phyloP scores from a whole-genome alignment of 1,284 basidiomycete genomes.

The Sporisorium graminicola region DNA sequence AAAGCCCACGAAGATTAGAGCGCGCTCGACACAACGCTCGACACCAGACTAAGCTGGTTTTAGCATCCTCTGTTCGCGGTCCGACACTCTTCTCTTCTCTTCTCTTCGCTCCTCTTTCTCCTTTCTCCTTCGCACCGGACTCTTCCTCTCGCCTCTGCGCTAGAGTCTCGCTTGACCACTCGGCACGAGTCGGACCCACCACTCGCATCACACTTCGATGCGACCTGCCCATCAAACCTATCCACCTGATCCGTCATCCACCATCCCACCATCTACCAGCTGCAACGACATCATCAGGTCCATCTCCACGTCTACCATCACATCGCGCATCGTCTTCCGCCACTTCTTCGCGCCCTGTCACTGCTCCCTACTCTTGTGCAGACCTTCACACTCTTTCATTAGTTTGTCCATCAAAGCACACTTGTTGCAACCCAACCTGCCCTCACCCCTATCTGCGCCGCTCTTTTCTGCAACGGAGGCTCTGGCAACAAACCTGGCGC shows the following conservation, averaged over 20 bases:
- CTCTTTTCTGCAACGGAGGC: neutral
- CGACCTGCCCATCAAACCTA: neutral
- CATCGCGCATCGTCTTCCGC: neutral
- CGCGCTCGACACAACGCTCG: neutral
- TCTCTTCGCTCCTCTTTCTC: neutral
- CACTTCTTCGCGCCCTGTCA: neutral
- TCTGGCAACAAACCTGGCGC: neutral
- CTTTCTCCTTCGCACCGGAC: neutral
- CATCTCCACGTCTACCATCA: neutral
- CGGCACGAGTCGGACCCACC: neutral
- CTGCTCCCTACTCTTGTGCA: neutral
- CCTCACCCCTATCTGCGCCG: neutral
- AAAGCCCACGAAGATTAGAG: neutral
- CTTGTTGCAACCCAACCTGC: neutral
- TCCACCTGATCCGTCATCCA: neutral
- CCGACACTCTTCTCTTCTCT: neutral
- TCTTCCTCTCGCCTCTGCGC: neutral
- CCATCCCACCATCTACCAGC: neutral
- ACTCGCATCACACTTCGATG: neutral
- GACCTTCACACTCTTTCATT: neutral
- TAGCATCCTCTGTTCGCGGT: constrained; percentile 1
- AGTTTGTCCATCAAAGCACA: neutral
- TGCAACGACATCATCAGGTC: neutral
- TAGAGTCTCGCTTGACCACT: neutral
- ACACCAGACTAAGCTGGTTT: neutral